Base-by-base conservation (phyloP, 129 eudicot genomes). In the Sambucus nigra region DNA sequence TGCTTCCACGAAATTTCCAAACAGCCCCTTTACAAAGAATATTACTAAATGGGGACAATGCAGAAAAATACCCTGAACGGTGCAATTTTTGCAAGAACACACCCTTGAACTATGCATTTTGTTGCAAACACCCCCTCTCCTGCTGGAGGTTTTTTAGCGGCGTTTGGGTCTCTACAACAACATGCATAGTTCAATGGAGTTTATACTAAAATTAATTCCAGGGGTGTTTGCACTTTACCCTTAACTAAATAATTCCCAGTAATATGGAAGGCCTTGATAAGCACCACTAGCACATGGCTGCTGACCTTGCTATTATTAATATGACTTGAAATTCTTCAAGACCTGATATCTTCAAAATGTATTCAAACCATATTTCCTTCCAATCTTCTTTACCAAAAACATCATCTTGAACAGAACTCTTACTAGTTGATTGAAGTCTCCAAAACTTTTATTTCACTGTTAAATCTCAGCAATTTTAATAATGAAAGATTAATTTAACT, bases 241-340 rank as follows among this genome's bases (percentile, higher is more conserved):
- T n/a, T n/a, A n/a, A n/a, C n/a, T n/a, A n/a, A 59, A 2, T 6
- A 58, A 17, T 8, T 2, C 52, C 73, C 65, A 65, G 25, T 7
- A 73, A 54, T 32, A 70, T 21, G 48, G 65, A 61, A 70, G 57
- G 60, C 69, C 75, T 28, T 65, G 54, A 57, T 75, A 72, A 68
- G 68, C 64, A 29, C 35, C 42, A 50, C 73, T 71, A 80, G 76
- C 80, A 57, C 71, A 55, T 48, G 63, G 71, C 80, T 51, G 75
- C 80, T 74, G 74, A 74, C 80, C 80, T 74, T 78, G 74, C 66
- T 71, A 53, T 47, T 53, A 53, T 53, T 53, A 74, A 80, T 73
- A 67, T 69, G 75, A 76, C 95, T 84, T 89, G 94, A 81, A 76
- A 78, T 59, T 81, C 98, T 89, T 85, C 98, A 81, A 89, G 88